A percentile compares a stretch with the other conserved stretches of the same genome.
Evolutionary conservation across 1,284 basidiomycete species (phyloP).

Genomic region (Anthracocystis panici-leucophaei): DNA sequence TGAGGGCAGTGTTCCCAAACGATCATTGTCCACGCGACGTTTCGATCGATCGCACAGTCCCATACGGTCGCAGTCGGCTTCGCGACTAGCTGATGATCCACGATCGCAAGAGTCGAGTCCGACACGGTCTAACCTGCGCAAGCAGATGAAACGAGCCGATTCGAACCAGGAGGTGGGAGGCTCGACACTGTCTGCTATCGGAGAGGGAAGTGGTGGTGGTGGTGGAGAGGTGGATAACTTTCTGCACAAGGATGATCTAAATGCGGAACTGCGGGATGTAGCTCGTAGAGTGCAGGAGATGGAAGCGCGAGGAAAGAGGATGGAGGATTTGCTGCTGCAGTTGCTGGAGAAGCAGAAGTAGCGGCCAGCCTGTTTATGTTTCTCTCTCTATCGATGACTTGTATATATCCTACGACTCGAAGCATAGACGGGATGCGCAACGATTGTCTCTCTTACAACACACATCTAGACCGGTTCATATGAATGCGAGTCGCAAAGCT

Average conservation of each 20-base stretch:
- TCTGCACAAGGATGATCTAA: conserved; percentile 12
- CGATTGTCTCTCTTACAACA: too few relatives aligned
- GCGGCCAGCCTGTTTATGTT: too few relatives aligned
- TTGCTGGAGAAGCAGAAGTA: conserved; percentile 25
- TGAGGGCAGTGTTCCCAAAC: conserved; percentile 1
- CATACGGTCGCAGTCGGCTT: conserved; percentile 2
- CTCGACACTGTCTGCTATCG: conserved; percentile 8
- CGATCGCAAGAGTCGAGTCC: conserved; percentile 15
- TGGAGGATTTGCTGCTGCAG: conserved; percentile 45
- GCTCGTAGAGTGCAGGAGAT: conserved; percentile 40
- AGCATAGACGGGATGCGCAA: too few relatives aligned
- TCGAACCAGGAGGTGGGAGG: not conserved
- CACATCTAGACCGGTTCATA: too few relatives aligned
- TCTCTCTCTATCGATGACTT: too few relatives aligned
- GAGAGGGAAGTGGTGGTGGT: not conserved
- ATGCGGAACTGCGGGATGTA: conserved; percentile 29
- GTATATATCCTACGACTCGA: too few relatives aligned
- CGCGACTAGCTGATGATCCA: not conserved
- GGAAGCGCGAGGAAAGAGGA: conserved; percentile 46
- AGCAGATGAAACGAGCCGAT: not conserved
- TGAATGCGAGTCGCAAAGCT: not conserved
- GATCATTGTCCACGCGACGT: conserved; percentile 10
- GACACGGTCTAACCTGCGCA: not conserved
- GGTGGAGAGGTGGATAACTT: not conserved
- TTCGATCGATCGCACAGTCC: conserved; percentile 11